These are phyloP conservation scores for Sporothrix brasiliensis DNA, from an alignment of 2,329 filamentous ascomycete genomes.

Conservation along the genomic window DNA sequence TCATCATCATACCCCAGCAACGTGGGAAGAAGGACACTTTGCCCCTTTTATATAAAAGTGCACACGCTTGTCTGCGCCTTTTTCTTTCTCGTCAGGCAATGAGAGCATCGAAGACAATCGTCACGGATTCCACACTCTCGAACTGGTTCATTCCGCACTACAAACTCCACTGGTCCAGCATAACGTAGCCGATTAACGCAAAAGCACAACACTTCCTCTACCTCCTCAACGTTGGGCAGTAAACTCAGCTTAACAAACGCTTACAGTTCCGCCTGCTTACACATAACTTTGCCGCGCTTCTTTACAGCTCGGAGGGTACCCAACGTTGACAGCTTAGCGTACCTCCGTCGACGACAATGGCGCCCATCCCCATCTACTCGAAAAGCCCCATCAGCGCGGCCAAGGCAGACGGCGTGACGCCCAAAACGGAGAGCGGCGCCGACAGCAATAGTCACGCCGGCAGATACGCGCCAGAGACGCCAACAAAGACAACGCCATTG, in stretches of 20 bases:
- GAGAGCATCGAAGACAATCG: not conserved
- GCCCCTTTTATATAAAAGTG: not conserved
- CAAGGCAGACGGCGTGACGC: conserved; percentile 55
- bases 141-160: not conserved
- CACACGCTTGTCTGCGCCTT: not conserved
- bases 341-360: conserved; percentile 48
- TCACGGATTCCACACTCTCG: not conserved
- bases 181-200: not conserved
- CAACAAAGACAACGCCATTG: conserved; percentile 17
- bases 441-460: conserved; percentile 35
- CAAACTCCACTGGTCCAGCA: not conserved
- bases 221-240: not conserved
- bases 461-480: conserved; percentile 32
- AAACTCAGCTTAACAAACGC: not conserved
- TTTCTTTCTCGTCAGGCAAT: not conserved
- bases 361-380: conserved; percentile 63
- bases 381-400: conserved; percentile 61
- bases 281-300: not conserved
- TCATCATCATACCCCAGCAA: conserved; percentile 16
- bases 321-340: no score
- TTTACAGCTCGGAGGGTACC: not conserved
- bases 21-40: not conserved
- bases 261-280: not conserved
- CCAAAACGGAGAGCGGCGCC: conserved; percentile 45
- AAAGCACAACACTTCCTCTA: not conserved